Base-by-base conservation (phyloP, 2,329 filamentous ascomycete genomes). In the Alternaria rosae region DNA sequence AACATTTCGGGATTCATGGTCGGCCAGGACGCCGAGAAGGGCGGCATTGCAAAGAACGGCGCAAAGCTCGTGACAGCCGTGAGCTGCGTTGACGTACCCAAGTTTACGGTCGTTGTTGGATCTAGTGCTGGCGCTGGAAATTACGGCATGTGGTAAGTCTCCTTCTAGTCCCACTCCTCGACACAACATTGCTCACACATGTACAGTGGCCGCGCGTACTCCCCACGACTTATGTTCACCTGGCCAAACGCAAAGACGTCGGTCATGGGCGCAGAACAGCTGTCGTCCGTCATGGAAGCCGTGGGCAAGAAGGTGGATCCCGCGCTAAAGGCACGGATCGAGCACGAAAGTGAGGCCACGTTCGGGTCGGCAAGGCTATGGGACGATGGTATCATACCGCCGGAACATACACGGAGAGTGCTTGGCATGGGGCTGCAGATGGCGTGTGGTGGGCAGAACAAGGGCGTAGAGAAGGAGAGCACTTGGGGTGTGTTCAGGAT, bases 1-100 rank as follows among this genome's bases (percentile, higher is more conserved):
- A 98, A 99, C 80, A 98, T 99, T 77, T 91, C 90, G 6, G 95
- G 95, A 44, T 99, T 99, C 86, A 99, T 99, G 95, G 95, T 99
- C 30, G 95, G 95, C 44, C 87, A 89, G 17, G 92, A 95, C 72
- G 93, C 94, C 0, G 95, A 99, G 82, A 91, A 91, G 57, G 94
- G 94, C 54, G 95, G 95, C 12, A 98, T 99, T 71, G 95, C 95
- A 57, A 98, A 98, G 85, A 96, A 98, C 75, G 95, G 95, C 42
- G 95, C 95, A 6, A 98, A 99, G 82, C 88, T 99, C 17, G 95
- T 98, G 26, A 97, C 93, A 3, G 95, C 94, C 8, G 95, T 98
- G 11, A 92, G 93, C 9, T 97, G 94, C 76, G 94, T 94, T 5
- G 89, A 95, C 69, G 94, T 98, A 43, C 94, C 95, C 69, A 98